A percentile compares a stretch with the other conserved stretches of the same genome.
Conservation (phyloP, 306 rosid genomes). For the Acacia melanoxylon region DNA sequence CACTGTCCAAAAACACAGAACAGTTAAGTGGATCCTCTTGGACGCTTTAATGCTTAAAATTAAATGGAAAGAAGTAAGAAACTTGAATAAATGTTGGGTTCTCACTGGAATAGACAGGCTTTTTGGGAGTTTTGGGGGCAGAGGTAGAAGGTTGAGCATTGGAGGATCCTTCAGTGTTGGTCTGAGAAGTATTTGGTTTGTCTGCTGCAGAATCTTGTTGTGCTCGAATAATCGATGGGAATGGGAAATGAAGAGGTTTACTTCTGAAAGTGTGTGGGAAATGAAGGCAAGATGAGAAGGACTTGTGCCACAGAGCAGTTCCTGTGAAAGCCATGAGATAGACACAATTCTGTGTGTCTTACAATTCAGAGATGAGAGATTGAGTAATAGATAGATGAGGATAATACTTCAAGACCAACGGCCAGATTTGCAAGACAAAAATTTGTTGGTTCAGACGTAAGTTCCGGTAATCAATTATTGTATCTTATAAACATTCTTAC, state of each 20-base stretch:
- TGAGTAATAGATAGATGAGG: background rate
- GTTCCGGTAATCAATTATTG: background rate
- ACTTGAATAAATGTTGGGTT: conserved; percentile 20
- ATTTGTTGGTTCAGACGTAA: conserved; percentile 1
- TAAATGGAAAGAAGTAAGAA: background rate
- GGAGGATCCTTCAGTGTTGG: conserved; percentile 50
- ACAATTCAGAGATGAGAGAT: conserved; percentile 37
- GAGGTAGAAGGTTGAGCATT: conserved; percentile 58
- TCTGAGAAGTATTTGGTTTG: conserved; percentile 35
- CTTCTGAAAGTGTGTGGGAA: conserved; percentile 46
- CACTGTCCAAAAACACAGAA: conserved; percentile 58
- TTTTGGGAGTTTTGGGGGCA: conserved; percentile 59
- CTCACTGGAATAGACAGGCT: conserved; percentile 89
- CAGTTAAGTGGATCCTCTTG: background rate
- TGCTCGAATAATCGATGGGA: conserved; percentile 56
- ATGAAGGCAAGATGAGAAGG: conserved; percentile 47
- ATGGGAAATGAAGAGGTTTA: conserved; percentile 37
- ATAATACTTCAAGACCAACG: conserved; percentile 9
- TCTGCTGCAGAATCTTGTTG: conserved; percentile 58
- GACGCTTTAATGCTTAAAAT: background rate
- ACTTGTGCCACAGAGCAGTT: conserved; percentile 33
- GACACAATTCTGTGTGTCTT: conserved; percentile 33
- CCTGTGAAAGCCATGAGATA: conserved; percentile 63
- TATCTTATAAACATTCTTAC: background rate
- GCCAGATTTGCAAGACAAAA: conserved; percentile 29